Evolutionary conservation across 352 stramenopile genomes (phyloP), one percentile per base, ranked within the genome.

Genomic region (Globisporangium paddicum): DNA sequence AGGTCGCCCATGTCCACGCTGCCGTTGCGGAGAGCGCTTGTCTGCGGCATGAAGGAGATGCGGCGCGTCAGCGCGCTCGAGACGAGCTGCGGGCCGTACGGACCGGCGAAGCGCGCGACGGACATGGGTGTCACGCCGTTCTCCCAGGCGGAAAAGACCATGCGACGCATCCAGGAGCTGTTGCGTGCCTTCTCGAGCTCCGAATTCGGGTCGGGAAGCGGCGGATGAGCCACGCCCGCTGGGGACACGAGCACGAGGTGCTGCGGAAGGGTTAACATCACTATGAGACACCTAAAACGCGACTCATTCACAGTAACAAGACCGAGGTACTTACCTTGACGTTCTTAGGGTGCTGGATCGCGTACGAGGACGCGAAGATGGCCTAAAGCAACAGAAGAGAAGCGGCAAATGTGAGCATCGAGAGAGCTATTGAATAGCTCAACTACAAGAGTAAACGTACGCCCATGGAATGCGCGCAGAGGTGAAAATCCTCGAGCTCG

Each of bases 401-500:
- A 3, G 9, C 13, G 19, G 26, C 19, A 56, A 19, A 30, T 14
- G 10, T 32, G 21, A 49, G 42, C 8, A 47, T 26, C 3, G 2
- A 28, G 10, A 3, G 7, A 13, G 16, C n/a, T 10, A 51, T 25
- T 23, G 11, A 37, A 38, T 13, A n/a, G 38, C 18, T 0, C 16
- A 49, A 30, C 1, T 58, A 5, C 46, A 46, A 34, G 6, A 16
- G 50, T 1, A 37, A 16, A 55, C 71, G 42, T 71, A 94, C 82
- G 40, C 85, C 85, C 81, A 93, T 90, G 0, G 85, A 95, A 53
- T 95, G 85, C 7, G 67, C 85, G 18, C 73, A 87, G n/a, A 95
- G 58, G 55, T 90, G 58, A 49, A 95, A 90, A 6, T 69, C 63
- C 4, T 90, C 68, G 19, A 93, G 75, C 9, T 79, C 47, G 28